These are phyloP conservation scores for Rhytidhysteron rufulum DNA, from an alignment of 2,329 filamentous ascomycete genomes.

Conservation along the genomic window DNA sequence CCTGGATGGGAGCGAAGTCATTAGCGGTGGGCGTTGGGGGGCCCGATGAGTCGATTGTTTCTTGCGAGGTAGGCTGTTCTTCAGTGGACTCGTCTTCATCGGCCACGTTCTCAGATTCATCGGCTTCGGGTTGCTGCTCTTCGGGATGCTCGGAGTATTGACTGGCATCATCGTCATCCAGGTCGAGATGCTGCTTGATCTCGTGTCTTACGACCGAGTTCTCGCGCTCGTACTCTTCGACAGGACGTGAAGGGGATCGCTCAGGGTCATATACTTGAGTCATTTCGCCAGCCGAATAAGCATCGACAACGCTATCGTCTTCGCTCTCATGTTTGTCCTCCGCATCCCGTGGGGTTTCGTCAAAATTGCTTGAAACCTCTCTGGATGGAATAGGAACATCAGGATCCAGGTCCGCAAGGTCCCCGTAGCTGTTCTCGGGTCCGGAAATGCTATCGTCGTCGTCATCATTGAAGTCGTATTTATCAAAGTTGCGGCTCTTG, in stretches of 20 bases:
- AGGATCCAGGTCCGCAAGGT: constrained; percentile 65
- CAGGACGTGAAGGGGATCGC: constrained; percentile 46
- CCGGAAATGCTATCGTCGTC: constrained; percentile 48
- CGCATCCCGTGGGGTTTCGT: constrained; percentile 59
- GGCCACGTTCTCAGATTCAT: too few species aligned
- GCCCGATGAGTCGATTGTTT: constrained; percentile 38
- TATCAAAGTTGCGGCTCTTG: constrained; percentile 59
- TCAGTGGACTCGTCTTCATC: too few species aligned
- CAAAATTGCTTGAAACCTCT: constrained; percentile 61
- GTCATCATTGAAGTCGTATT: constrained; percentile 33
- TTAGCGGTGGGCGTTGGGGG: constrained; percentile 44
- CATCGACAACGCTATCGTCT: constrained; percentile 47
- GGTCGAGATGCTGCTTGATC: constrained; percentile 21
- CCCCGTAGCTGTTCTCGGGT: constrained; percentile 52
- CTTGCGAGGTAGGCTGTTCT: constrained; percentile 29
- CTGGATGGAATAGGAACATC: constrained; percentile 87
- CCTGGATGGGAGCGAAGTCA: constrained; percentile 22
- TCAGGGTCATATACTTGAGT: constrained; percentile 60
- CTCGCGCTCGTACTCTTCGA: constrained; percentile 42
- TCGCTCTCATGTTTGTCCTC: constrained; percentile 58
- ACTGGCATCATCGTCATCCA: constrained; percentile 54
- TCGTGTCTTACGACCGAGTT: constrained; percentile 56
- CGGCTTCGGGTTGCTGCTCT: constrained; percentile 18
- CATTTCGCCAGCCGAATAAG: constrained; percentile 55
- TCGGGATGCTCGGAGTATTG: constrained; percentile 50